Conservation (phyloP, 306 rosid species). For the Rosa lucieae region DNA sequence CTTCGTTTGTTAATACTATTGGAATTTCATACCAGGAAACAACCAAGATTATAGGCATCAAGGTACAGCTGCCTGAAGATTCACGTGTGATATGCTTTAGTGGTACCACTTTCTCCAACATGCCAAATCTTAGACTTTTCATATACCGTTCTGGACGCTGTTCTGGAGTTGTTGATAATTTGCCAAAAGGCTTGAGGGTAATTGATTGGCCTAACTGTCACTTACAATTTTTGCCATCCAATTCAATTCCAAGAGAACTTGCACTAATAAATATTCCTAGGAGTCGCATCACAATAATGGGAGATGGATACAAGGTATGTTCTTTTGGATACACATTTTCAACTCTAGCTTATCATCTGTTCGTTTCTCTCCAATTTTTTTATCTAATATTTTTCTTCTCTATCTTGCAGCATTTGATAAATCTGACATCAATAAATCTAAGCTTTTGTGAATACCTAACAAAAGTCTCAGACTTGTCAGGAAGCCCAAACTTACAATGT, state of each 20-base stretch:
- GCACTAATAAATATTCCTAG: background rate
- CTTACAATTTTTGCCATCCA: constrained; percentile 1
- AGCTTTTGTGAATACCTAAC: background rate
- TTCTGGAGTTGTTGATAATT: background rate
- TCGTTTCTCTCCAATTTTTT: too few species aligned
- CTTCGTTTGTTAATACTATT: constrained; percentile 16
- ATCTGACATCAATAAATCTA: background rate
- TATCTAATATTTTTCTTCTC: too few species aligned
- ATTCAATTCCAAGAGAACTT: background rate
- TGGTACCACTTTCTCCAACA: constrained; percentile 6
- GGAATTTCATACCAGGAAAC: constrained; percentile 24
- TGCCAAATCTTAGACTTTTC: background rate
- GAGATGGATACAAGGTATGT: constrained; percentile 17
- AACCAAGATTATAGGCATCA: constrained; percentile 16
- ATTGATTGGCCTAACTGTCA: constrained; percentile 19
- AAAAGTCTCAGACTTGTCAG: background rate
- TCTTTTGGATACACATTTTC: background rate
- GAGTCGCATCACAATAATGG: background rate
- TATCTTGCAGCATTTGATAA: background rate
- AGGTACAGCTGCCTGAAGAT: background rate
- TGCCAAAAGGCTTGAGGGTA: constrained; percentile 6
- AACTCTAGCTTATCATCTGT: too few species aligned
- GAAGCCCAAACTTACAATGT: background rate
- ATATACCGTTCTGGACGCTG: background rate
- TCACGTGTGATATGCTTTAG: background rate